phyloP scores from a whole-genome alignment of 345 rosid genomes.

The Erysimum cheiranthoides region DNA sequence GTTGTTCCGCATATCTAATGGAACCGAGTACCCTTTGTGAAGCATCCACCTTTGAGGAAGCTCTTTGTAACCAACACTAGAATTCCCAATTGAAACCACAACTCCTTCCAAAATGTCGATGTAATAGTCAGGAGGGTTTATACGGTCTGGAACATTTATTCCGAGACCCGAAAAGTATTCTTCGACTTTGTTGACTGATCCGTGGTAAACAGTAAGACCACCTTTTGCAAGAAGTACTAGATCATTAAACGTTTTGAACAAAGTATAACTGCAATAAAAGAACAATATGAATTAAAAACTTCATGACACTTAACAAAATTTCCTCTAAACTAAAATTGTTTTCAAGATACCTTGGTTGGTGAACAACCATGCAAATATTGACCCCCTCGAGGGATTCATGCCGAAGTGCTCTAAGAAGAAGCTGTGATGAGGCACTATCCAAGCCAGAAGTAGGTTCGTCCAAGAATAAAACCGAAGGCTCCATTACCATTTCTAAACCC shows the following conservation, averaged over 20 bases:
- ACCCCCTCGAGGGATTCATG: constrained; percentile 96
- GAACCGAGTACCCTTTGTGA: constrained; percentile 76
- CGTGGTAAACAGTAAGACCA: constrained; percentile 85
- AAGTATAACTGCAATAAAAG: constrained; percentile 73
- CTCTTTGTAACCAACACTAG: constrained; percentile 60
- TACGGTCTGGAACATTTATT: constrained; percentile 77
- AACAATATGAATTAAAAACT: constrained; percentile 19
- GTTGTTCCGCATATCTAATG: constrained; percentile 67
- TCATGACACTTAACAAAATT: neutral
- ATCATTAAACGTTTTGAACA: constrained; percentile 88
- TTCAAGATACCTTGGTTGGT: constrained; percentile 81
- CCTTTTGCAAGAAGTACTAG: constrained; percentile 90
- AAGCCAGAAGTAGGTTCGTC: constrained; percentile 99
- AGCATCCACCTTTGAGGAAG: constrained; percentile 96
- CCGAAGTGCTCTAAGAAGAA: constrained; percentile 86
- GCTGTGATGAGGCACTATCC: constrained; percentile 96
- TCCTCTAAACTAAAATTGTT: neutral
- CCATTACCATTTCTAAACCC: constrained; percentile 97
- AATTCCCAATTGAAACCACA: constrained; percentile 53
- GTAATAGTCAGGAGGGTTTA: constrained; percentile 93
- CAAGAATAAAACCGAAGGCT: constrained; percentile 90
- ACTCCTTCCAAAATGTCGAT: constrained; percentile 93
- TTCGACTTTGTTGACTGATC: constrained; percentile 76
- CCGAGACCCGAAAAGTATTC: constrained; percentile 83
- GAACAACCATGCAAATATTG: constrained; percentile 93